phyloP scores from a whole-genome alignment of 768 basidiomycete species.

The Boletus edulis region DNA sequence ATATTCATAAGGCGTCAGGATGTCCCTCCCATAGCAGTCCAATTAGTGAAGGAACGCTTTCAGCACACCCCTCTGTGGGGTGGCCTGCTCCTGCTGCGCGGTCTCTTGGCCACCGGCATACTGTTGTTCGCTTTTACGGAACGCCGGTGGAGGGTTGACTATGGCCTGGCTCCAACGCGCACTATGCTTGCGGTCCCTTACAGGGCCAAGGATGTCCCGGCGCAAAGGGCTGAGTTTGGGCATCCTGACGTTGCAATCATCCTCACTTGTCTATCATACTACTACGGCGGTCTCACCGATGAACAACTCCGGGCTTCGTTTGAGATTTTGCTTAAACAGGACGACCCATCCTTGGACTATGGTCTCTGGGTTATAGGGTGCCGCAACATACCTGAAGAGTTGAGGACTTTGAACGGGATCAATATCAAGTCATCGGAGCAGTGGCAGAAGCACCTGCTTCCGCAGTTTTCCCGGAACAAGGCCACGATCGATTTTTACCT shows the following conservation, averaged over 20 bases:
- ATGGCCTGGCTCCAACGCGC: slow-evolving; percentile 32
- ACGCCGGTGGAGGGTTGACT: slow-evolving; percentile 40
- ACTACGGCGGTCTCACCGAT: slow-evolving; percentile 33
- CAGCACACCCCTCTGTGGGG: slow-evolving; percentile 12
- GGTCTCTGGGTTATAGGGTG: background rate
- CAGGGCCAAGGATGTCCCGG: slow-evolving; percentile 37
- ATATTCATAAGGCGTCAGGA: slow-evolving; percentile 23
- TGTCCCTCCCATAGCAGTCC: background rate
- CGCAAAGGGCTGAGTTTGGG: slow-evolving; percentile 37
- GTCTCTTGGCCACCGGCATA: slow-evolving; percentile 33
- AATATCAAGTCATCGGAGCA: slow-evolving; percentile 29
- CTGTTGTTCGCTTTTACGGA: slow-evolving; percentile 31
- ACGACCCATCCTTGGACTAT: slow-evolving; percentile 1
- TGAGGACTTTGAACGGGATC: background rate
- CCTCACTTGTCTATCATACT: slow-evolving; percentile 38
- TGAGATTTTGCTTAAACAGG: slow-evolving; percentile 3
- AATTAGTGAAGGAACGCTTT: slow-evolving; percentile 8
- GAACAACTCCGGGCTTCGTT: background rate
- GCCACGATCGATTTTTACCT: slow-evolving; percentile 37
- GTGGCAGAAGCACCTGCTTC: slow-evolving; percentile 23
- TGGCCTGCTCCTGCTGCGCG: slow-evolving; percentile 33
- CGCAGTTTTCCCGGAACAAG: slow-evolving; percentile 27
- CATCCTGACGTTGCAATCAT: slow-evolving; percentile 36
- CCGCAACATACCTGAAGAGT: background rate
- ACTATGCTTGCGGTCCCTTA: slow-evolving; percentile 39